These are phyloP conservation scores for Penicillium sp. DNA, from an alignment of 2,329 filamentous ascomycete species.

Conservation along the genomic window DNA sequence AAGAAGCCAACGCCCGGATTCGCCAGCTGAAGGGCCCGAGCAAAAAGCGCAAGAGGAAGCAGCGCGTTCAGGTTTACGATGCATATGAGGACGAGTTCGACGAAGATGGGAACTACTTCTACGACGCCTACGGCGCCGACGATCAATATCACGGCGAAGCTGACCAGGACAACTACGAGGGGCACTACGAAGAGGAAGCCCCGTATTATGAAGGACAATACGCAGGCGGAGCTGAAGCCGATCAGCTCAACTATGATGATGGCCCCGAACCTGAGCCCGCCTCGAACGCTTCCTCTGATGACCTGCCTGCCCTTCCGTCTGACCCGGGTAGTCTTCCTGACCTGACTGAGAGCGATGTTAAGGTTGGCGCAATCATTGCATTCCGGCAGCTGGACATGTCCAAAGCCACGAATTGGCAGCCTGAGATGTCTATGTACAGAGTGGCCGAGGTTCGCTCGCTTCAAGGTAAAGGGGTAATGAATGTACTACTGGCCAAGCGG, in stretches of 20 bases:
- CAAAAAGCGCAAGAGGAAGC: conserved; percentile 47
- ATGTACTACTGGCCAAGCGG: conserved; percentile 64
- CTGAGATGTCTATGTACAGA: conserved; percentile 51
- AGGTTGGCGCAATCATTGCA: conserved; percentile 42
- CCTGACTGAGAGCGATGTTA: conserved; percentile 33
- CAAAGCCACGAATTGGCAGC: conserved; percentile 47
- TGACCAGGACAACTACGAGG: conserved; percentile 15
- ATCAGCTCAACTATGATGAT: conserved; percentile 44
- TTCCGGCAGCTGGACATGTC: conserved; percentile 49
- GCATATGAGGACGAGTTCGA: conserved; percentile 40
- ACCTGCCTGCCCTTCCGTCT: conserved; percentile 49
- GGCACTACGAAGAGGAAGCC: conserved; percentile 22
- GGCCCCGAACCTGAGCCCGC: conserved; percentile 16
- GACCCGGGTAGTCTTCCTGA: conserved; percentile 62
- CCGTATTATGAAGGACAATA: conserved; percentile 24
- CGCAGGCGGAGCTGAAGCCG: conserved; percentile 16
- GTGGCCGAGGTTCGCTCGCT: conserved; percentile 64
- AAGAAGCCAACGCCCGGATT: conserved; percentile 58
- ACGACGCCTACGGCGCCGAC: conserved; percentile 34
- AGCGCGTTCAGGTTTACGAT: conserved; percentile 49
- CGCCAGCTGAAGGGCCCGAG: conserved; percentile 36
- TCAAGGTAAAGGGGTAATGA: conserved; percentile 53
- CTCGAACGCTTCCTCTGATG: conserved; percentile 37
- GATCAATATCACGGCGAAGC: conserved; percentile 38
- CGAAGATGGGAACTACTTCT: conserved; percentile 37